Percentiles rank a stretch among this genome's conserved stretches.
Conservation (phyloP, 805 yeast genomes). For the Huiozyma sinensis region DNA sequence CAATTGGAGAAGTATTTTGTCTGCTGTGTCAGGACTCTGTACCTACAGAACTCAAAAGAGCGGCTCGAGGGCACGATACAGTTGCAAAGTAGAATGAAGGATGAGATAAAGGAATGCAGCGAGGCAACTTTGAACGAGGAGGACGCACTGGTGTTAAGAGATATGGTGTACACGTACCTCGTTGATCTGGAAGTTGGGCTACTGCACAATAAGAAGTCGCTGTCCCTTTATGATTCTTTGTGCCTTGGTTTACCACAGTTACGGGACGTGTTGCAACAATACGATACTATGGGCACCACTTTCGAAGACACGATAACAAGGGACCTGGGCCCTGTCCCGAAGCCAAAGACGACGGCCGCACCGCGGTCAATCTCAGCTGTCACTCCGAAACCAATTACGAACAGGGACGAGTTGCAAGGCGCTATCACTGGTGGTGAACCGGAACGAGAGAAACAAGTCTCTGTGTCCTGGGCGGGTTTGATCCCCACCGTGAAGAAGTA, state of each 20-base stretch:
- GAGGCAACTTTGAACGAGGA: neutral
- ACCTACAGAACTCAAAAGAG: neutral
- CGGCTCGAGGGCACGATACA: neutral
- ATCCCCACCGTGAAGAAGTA: neutral
- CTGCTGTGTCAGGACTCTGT: neutral
- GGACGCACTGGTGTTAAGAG: neutral
- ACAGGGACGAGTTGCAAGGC: neutral
- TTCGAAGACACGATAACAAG: neutral
- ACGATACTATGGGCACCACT: neutral
- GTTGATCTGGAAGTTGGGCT: neutral
- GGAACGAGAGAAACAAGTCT: no score
- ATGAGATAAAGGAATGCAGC: neutral
- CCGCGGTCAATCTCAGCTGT: neutral
- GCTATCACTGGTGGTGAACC: no score
- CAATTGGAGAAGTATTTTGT: neutral
- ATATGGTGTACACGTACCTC: slow-evolving; percentile 1
- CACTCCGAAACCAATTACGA: neutral
- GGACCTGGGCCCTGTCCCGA: neutral
- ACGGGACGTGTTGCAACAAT: neutral
- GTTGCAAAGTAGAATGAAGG: neutral
- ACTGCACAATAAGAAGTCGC: neutral
- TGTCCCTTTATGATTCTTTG: neutral
- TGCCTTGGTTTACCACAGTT: neutral
- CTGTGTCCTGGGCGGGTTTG: neutral
- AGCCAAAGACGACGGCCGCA: neutral